Base-by-base conservation (phyloP, 371 early-diverging fungal species). In the Thermomucor indicae-seudaticae region DNA sequence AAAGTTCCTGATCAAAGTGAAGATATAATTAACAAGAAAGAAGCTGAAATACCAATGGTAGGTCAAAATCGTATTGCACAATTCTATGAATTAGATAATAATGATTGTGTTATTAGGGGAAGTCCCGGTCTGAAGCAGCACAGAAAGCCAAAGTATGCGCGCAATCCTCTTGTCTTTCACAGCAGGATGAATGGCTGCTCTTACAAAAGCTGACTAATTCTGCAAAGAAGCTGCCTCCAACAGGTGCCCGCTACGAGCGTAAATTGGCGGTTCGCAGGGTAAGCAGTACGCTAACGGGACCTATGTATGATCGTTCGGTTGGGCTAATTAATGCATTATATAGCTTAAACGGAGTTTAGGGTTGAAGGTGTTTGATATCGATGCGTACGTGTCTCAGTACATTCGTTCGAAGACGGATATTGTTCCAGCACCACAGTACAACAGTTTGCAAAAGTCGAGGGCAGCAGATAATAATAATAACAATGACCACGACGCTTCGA, bases 201-300 rank as follows among this genome's bases (percentile, higher is more conserved):
- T 46, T 82, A 12, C 80, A 81, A 51, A 68, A 70, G 5, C 50
- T 85, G 16, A 77, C 80, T n/a, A 68, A 82, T 44, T 57, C 79
- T 0, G 43, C 67, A 1, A 65, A 67, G 20, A 60, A 69, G 2
- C 58, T 89, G 24, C 62, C 84, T 0, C 47, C 64, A 3, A 55
- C 67, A 5, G 85, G 81, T 0, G 65, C 67, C 2, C 73, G 90
- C 3, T 75, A 85, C 54, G 78, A 76, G 47, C 74, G 91, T 4
- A 85, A 86, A 41, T 62, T 91, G 23, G 79, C 77, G 10, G 63
- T 88, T 34, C 75, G 87, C 19, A 62, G 81, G 41, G 77, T 72
- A 66, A 46, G 43, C 10, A 0, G 2, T 47, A 32, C 5, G 35
- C 17, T 24, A 7, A 12, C n/a, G 4, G 1, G 30, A 12, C 30